Evolutionary conservation across 2,329 filamentous ascomycete genomes (phyloP), one percentile per base, ranked within the genome.

Genomic region (Cladophialophora carrionii): DNA sequence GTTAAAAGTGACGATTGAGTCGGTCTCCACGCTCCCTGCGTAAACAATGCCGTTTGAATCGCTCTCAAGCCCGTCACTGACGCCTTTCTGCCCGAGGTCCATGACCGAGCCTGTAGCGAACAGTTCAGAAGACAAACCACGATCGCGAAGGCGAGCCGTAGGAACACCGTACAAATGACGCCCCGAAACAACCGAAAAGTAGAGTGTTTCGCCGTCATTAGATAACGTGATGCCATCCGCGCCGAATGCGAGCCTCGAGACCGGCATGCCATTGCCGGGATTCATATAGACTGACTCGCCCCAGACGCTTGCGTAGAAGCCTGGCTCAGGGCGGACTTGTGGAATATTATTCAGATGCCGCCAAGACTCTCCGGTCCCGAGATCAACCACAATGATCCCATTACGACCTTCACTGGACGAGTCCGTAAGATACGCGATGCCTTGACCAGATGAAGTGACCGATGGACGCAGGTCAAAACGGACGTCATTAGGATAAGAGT

Each of bases 361-460:
- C 82, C 53, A 56, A 34, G 77, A 77, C 61, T 81, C 76, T 7
- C 53, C 26, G 0, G 78, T 79, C 6, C 78, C 80, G 6, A 84
- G 78, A 63, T 85, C 82, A 34, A 81, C 82, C 14, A 82, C 73
- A 57, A 84, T 74, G 61, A 84, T 78, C 3, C 78, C 83, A 61
- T 81, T 83, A 41, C 79, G 78, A 43, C 82, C 82, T 71, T 82
- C 80, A 52, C 72, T 71, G 53, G 76, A 80, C 37, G 78, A 81
- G 68, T 85, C 83, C 26, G 82, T 84, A 70, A 85, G 83, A 71
- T 85, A 85, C 0, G 81, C 82, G 14, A 84, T 70, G 20, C 82
- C 82, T 31, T 78, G 68, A 2, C 81, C 81, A 2, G 76, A 76
- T 2, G 59, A 53, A 12, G 68, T 52, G 14, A 73, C 66, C 0